Evolutionary conservation across 192 early-diverging fungal species (phyloP), one percentile per base, ranked within the genome.

Genomic region (Rhizoclosmatium globosum): DNA sequence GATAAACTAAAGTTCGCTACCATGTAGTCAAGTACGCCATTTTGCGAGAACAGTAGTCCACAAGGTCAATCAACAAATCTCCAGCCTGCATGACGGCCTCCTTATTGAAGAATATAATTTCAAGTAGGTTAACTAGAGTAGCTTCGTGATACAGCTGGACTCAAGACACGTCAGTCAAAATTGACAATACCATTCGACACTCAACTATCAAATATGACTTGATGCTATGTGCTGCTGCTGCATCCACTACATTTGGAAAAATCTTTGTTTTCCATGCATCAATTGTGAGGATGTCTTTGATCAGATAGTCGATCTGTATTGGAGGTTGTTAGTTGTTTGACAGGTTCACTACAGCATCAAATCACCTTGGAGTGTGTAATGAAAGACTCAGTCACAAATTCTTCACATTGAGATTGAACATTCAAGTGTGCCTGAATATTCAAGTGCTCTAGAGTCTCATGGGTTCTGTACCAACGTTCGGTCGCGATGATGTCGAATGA

Each of bases 381-480:
- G 42, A 89, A 77, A 2, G 53, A 47, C 41, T 85, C 85, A 6
- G 85, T 79, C 48, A 89, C 80, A 74, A 82, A 89, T 53, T 85
- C 85, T 57, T 89, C 88, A 41, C 64, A 74, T 42, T 82, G 71
- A 15, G 73, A 47, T 70, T 72, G 68, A 38, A 79, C 73, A 79
- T 85, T 87, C 50, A 70, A 59, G 78, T 89, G 88, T 21, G 88
- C 85, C 70, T 89, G 85, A 57, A 89, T 85, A 67, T 89, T 89
- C 19, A 89, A 71, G 23, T 56, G 60, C 65, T 89, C 88, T 17
- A 87, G 43, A 1, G 61, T 66, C 57, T 89, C 77, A 61, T 89
- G 88, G 31, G 85, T 85, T 23, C 66, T 79, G 71, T 82, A 78
- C 88, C 88, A 89, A 61, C 81, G 60, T n/a, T 64, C 74, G 19